Percentiles rank a stretch among this genome's conserved stretches.
phyloP scores from a whole-genome alignment of 1,284 basidiomycete genomes.

The Golubevia sp. region DNA sequence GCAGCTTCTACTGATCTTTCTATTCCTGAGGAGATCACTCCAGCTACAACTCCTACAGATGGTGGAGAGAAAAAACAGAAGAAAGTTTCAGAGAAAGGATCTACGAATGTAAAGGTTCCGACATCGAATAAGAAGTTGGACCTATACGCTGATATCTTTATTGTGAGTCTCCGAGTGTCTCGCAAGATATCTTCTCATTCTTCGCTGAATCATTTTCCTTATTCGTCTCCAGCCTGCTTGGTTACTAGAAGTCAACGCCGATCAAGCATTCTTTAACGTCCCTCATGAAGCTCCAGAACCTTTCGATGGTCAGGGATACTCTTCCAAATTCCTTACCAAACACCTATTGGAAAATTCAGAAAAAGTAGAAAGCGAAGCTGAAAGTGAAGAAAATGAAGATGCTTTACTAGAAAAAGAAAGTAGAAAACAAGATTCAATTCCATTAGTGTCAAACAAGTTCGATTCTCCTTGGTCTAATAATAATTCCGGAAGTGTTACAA shows the following conservation, averaged over 20 bases:
- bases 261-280: too few relatives aligned
- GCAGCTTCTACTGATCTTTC: too few relatives aligned
- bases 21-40: too few relatives aligned
- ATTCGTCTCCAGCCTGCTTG: neutral
- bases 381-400: neutral
- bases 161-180: neutral
- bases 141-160: neutral
- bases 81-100: neutral
- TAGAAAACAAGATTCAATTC: too few relatives aligned
- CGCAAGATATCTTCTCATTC: neutral
- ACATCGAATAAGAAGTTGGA: neutral
- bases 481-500: too few relatives aligned
- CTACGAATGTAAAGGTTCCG: too few relatives aligned
- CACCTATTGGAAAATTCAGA: neutral
- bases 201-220: neutral
- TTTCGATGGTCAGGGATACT: conserved; percentile 3
- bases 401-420: neutral
- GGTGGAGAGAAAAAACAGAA: neutral
- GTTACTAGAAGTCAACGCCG: too few relatives aligned
- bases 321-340: conserved; percentile 3
- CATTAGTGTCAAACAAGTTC: too few relatives aligned
- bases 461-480: too few relatives aligned
- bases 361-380: conserved; percentile 2
- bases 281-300: too few relatives aligned
- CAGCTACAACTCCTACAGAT: too few relatives aligned